A percentile compares a stretch with the other conserved stretches of the same genome.
Conservation (phyloP, 73 alveolate species). For the Tetrahymena malaccensis region DNA sequence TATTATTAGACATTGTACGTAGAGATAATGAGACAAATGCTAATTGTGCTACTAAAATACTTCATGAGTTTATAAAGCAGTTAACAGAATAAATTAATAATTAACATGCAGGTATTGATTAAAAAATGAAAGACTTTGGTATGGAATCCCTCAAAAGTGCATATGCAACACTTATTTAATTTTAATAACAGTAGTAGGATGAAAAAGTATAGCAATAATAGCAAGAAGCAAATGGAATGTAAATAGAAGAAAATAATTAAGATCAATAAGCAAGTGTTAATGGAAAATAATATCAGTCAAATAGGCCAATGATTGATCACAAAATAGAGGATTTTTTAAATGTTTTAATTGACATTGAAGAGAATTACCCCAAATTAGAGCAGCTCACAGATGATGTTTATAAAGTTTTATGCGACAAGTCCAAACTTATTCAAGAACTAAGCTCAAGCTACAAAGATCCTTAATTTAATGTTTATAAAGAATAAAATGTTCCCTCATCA, state of each 20-base stretch:
- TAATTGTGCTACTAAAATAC: neutral
- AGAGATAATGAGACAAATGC: neutral
- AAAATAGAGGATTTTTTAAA: neutral
- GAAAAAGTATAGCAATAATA: neutral
- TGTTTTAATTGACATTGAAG: neutral
- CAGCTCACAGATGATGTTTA: neutral
- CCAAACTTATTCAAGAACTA: neutral
- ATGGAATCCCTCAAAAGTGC: neutral
- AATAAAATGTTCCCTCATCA: neutral
- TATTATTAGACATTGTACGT: neutral
- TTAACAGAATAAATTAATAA: neutral
- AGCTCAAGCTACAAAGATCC: neutral
- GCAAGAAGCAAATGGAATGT: neutral
- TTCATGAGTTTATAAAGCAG: neutral
- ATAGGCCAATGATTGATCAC: neutral
- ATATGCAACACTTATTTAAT: neutral
- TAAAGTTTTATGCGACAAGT: neutral
- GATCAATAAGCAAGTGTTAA: neutral
- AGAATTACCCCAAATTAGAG: neutral
- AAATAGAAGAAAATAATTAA: neutral
- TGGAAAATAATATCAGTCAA: neutral
- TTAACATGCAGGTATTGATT: neutral
- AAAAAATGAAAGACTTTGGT: neutral
- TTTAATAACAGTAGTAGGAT: neutral
- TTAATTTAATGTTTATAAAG: neutral